Evolutionary conservation across 2,329 filamentous ascomycete genomes (phyloP).

Genomic region (Sclerotinia sclerotiorum): DNA sequence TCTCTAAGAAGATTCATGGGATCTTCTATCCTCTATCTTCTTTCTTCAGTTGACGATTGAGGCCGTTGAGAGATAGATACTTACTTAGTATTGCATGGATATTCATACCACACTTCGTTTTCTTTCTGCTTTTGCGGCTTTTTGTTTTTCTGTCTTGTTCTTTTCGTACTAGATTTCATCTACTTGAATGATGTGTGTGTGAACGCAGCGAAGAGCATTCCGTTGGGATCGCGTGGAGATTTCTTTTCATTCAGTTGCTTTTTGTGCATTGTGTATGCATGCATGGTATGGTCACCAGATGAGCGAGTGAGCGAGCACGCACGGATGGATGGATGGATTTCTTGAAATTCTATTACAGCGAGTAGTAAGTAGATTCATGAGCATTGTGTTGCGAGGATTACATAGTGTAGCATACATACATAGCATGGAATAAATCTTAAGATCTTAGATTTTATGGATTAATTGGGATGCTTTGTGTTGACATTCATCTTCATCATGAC

Average conservation of each 20-base stretch:
- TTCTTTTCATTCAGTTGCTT: neutral
- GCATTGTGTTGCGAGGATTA: neutral
- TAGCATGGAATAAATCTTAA: neutral
- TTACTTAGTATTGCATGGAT: neutral
- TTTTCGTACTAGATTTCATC: neutral
- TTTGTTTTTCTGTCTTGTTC: too few species aligned
- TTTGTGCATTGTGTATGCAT: neutral
- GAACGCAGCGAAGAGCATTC: neutral
- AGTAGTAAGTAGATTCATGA: neutral
- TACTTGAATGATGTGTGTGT: neutral
- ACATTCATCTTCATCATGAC: neutral
- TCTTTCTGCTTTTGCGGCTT: neutral
- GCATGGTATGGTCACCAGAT: neutral
- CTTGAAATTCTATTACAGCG: neutral
- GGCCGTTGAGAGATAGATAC: too few species aligned
- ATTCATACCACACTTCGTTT: too few species aligned
- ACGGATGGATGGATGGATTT: neutral
- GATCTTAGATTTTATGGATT: neutral
- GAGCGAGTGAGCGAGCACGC: neutral
- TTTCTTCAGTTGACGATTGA: neutral
- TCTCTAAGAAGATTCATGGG: neutral
- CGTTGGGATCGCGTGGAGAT: neutral
- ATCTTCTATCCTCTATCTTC: neutral
- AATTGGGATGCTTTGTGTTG: neutral
- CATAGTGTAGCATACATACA: neutral